Evolutionary conservation across 2,329 filamentous ascomycete genomes (phyloP).

Genomic region (Zelopaecilomyces penicillatus): DNA sequence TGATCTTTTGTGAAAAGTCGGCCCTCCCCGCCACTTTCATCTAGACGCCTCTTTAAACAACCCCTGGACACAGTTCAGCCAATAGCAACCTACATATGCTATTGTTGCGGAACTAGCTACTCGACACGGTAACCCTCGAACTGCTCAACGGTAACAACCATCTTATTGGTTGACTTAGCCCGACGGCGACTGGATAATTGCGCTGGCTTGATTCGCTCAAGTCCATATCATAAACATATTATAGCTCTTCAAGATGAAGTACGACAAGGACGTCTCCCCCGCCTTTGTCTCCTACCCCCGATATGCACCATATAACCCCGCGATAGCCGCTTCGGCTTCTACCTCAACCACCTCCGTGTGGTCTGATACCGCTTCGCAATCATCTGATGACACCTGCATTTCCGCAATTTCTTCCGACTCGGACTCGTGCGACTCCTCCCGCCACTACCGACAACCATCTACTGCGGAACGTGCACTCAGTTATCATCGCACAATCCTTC

Average conservation of each 20-base stretch:
- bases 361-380: slow-evolving; percentile 63
- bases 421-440: slow-evolving; percentile 38
- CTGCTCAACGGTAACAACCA: slow-evolving; percentile 27
- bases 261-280: slow-evolving; percentile 44
- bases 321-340: slow-evolving; percentile 66
- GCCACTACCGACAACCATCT: slow-evolving; percentile 21
- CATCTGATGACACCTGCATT: slow-evolving; percentile 58
- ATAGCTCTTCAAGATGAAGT: slow-evolving; percentile 47
- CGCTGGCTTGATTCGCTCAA: slow-evolving; percentile 21
- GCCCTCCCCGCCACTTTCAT: slow-evolving; percentile 30
- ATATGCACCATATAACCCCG: slow-evolving; percentile 58
- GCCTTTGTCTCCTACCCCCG: slow-evolving; percentile 38
- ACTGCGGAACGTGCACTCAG: slow-evolving; percentile 15
- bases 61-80: slow-evolving; percentile 32
- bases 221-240: slow-evolving; percentile 16
- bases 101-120: slow-evolving; percentile 30
- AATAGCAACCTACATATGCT: slow-evolving; percentile 22
- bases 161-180: slow-evolving; percentile 41
- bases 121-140: slow-evolving; percentile 26
- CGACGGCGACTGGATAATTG: slow-evolving; percentile 46
- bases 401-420: slow-evolving; percentile 53
- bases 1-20: slow-evolving; percentile 46
- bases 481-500: slow-evolving; percentile 15
- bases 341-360: slow-evolving; percentile 71
- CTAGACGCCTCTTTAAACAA: slow-evolving; percentile 33